Evolutionary conservation across 1,284 basidiomycete genomes (phyloP).

Genomic region (Cutaneotrichosporon cyanovorans): DNA sequence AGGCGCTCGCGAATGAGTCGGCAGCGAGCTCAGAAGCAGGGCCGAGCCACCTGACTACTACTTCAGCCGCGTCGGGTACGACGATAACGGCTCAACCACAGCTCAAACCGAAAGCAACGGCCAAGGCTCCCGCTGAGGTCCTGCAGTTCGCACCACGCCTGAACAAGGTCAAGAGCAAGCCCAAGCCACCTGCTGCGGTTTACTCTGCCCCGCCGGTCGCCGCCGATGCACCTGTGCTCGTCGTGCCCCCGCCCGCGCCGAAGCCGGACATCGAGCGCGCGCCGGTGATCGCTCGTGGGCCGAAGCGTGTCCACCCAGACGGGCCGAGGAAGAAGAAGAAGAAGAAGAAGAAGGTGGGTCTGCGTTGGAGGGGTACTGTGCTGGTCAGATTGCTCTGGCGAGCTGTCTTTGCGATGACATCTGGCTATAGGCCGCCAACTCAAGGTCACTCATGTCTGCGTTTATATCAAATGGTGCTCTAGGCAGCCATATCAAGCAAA

Average conservation of each 20-base stretch:
- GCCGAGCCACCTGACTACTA: background rate
- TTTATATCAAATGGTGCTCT: too few relatives aligned
- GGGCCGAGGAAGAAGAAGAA: constrained; percentile 20
- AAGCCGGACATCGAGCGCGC: constrained; percentile 15
- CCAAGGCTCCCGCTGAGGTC: constrained; percentile 3
- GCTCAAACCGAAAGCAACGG: background rate
- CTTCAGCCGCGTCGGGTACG: background rate
- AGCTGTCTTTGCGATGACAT: too few relatives aligned
- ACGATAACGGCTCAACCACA: background rate
- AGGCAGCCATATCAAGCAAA: too few relatives aligned
- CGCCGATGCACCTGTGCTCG: constrained; percentile 7
- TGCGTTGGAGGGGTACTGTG: background rate
- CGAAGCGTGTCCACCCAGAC: constrained; percentile 3
- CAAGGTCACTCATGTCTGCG: too few relatives aligned
- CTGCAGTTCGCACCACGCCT: constrained; percentile 42
- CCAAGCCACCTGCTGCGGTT: constrained; percentile 9
- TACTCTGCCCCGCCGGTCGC: constrained; percentile 11
- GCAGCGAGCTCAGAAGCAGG: background rate
- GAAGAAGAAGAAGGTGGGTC: constrained; percentile 37
- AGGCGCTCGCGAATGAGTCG: constrained; percentile 16
- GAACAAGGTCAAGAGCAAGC: constrained; percentile 23
- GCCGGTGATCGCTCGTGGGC: constrained; percentile 39
- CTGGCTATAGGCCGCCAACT: too few relatives aligned
- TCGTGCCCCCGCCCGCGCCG: background rate
- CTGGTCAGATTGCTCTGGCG: too few relatives aligned